These are phyloP conservation scores for Fusarium sp. DNA, from an alignment of 2,329 filamentous ascomycete genomes.

Conservation along the genomic window DNA sequence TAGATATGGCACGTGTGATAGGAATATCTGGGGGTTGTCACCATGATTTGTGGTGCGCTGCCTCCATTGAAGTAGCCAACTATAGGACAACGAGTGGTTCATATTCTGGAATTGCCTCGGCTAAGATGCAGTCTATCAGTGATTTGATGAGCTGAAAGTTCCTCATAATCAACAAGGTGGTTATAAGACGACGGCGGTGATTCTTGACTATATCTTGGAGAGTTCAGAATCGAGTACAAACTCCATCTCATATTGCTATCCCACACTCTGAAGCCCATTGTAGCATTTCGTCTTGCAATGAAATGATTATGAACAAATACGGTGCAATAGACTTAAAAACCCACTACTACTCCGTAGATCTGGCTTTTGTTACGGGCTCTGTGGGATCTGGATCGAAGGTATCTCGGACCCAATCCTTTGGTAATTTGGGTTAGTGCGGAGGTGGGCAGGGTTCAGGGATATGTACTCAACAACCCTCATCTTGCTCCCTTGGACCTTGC, in stretches of 20 bases:
- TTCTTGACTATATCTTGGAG: not conserved
- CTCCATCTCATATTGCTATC: not conserved
- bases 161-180: constrained; percentile 1
- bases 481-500: constrained; percentile 21
- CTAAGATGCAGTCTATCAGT: constrained; percentile 7
- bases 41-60: not conserved
- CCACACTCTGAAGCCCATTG: not conserved
- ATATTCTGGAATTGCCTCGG: not conserved
- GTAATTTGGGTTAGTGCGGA: constrained; percentile 34
- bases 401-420: constrained; percentile 37
- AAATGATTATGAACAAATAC: not conserved
- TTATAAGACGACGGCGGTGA: not conserved
- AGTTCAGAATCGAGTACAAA: not conserved
- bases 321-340: not conserved
- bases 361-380: not conserved
- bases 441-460: constrained; percentile 37
- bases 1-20: not conserved
- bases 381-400: constrained; percentile 20
- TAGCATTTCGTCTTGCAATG: not conserved
- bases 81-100: not conserved
- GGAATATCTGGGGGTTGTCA: constrained; percentile 5
- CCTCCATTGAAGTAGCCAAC: not conserved
- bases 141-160: constrained; percentile 2
- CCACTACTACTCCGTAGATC: not conserved
- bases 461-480: constrained; percentile 32